Base-by-base conservation (phyloP, 768 basidiomycete species). In the Tylopilus subfusipes region DNA sequence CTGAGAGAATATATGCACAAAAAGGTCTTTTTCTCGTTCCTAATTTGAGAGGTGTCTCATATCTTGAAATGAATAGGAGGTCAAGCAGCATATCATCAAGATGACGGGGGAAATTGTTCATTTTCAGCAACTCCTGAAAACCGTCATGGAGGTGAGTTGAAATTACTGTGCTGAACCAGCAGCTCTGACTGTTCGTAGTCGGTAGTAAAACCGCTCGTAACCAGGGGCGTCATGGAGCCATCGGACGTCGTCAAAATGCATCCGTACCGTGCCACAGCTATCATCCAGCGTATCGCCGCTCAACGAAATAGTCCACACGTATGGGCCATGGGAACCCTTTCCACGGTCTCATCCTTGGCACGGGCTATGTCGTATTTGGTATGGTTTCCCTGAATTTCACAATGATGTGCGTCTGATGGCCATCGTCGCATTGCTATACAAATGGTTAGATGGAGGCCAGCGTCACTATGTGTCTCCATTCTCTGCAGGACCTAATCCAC, bases 311-410 rank as follows among this genome's bases (percentile, higher is more conserved):
- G 63, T 52, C 65, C 69, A 7, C 68, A 70, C 3, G 54, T 65
- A 53, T 86, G 82, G 78, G 80, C 82, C 10, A 78, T 73, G 58
- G 68, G 68, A 0, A 57, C 78, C 8, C 73, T 93, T 30, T 72
- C 76, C 38, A 79, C 76, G 61, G 64, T 94, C 24, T 74, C 73
- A 14, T 61, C 70, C 24, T 74, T 97, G 65, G 90, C 92, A 9
- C 77, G 91, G 46, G 90, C 86, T 1, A 91, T 97, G 90, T 81
- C 84, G 1, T 93, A 98, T 67, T 76, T 99, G 59, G 92, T 97
- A 64, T 53, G 85, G 45, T 47, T 16, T 10, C 29, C 34, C 27
- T 11, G 24, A 6, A 66, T 42, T 39, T 29, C 19, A 43, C 2
- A 7, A 8, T 25, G 34, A 54, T 34, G n/a, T 43, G 13, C 14